Evolutionary conservation across 2,329 filamentous ascomycete species (phyloP), one percentile per base, ranked within the genome.

Genomic region (Fusarium pseudocircinatum): DNA sequence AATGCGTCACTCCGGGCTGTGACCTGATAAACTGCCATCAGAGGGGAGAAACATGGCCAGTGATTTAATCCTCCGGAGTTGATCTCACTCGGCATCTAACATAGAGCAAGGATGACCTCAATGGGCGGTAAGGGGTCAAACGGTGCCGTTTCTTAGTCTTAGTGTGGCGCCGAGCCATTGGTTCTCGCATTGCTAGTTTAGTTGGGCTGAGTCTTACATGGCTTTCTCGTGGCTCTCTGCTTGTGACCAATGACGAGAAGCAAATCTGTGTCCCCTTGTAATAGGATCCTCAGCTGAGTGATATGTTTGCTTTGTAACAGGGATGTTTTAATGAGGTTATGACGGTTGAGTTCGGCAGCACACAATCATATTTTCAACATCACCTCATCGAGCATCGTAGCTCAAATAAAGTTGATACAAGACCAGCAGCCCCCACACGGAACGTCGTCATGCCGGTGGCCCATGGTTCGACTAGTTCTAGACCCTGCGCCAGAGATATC

Each of bases 201-300:
- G 70, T 50, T 60, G 70, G 70, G 71, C 71, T 73, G 71, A 74
- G 71, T 71, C 71, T 74, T 74, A 71, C 70, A 74, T 73, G 70
- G 70, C 70, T 73, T 72, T 74, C 56, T 53, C 61, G 59, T 74
- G 70, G 70, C 70, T 73, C 40, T 47, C 50, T 18, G 14, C 20
- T 32, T 57, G 39, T 34, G 59, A 14, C 70, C 70, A 73, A 73
- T 73, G 30, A 40, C 4, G 42, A 40, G 52, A 30, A 60, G 22
- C 20, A 49, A 24, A 58, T 43, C 46, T 61, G 63, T 59, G 40
- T 32, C 32, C 40, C 58, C 43, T 56, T 73, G 62, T 52, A 47
- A 56, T 30, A 66, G 40, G 57, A 49, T 30, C 32, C 30, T 63
- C 67, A 73, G 70, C 70, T 68, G 70, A 58, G 42, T 46, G 62